Evolutionary conservation across 2,329 filamentous ascomycete species (phyloP).

Genomic region (Venturia carpophila): DNA sequence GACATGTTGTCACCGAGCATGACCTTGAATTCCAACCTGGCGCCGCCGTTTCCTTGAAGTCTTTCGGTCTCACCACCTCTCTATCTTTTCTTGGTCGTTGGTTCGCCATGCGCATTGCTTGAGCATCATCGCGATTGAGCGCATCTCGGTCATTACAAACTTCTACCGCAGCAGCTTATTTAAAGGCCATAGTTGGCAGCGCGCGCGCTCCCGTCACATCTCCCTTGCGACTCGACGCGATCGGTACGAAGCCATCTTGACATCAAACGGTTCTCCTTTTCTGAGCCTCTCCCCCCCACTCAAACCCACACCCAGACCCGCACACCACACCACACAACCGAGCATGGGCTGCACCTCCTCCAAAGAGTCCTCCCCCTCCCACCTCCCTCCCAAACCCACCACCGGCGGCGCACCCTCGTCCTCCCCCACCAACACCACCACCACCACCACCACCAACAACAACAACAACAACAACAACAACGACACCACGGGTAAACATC

Average conservation of each 20-base stretch:
- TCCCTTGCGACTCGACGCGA: background rate
- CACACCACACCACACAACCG: background rate
- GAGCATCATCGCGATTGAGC: background rate
- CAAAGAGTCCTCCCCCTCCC: background rate
- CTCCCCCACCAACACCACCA: too few relatives aligned
- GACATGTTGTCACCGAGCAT: conserved; percentile 2
- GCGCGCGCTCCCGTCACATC: background rate
- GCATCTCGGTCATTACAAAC: background rate
- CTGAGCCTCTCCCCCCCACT: background rate
- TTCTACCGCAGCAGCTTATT: background rate
- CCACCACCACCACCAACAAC: too few relatives aligned
- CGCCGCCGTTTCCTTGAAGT: background rate
- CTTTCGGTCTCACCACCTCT: background rate
- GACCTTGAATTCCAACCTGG: background rate
- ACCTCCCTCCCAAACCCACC: background rate
- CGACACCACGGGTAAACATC: background rate
- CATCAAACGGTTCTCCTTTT: background rate
- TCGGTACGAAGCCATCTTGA: background rate
- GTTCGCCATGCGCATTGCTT: background rate
- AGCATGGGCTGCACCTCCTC: background rate
- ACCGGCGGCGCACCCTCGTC: too few relatives aligned
- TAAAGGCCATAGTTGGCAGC: background rate
- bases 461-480: too few relatives aligned
- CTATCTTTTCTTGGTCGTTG: background rate
- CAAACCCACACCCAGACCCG: background rate